Conservation (phyloP, 257 asterid species). For the Gentiana dahurica region DNA sequence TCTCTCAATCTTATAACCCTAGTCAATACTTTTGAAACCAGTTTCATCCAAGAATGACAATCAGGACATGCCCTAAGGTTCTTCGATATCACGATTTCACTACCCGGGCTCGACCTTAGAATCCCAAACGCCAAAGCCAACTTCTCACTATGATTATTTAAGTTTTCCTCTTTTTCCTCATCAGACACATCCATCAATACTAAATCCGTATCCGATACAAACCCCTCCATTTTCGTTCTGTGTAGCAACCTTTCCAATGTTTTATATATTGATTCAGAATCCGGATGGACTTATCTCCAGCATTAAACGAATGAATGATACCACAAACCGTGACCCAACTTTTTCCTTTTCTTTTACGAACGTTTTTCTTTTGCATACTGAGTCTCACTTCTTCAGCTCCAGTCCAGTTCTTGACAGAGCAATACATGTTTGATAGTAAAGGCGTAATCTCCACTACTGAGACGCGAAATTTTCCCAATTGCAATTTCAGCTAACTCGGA, state of each 20-base stretch:
- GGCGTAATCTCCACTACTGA: conserved; percentile 56
- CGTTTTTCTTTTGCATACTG: conserved; percentile 42
- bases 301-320: conserved; percentile 46
- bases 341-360: conserved; percentile 52
- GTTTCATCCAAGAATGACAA: conserved; percentile 73
- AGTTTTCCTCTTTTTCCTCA: conserved; percentile 75
- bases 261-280: conserved; percentile 40
- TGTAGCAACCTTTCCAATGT: conserved; percentile 40
- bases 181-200: conserved; percentile 82
- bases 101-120: conserved; percentile 58
- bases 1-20: conserved; percentile 67
- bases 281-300: conserved; percentile 58
- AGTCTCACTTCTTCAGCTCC: conserved; percentile 46
- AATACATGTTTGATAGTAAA: conserved; percentile 61
- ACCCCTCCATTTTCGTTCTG: conserved; percentile 51
- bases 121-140: conserved; percentile 63
- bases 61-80: conserved; percentile 71
- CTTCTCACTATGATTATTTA: conserved; percentile 66
- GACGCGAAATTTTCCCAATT: conserved; percentile 35
- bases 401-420: conserved; percentile 52
- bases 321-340: conserved; percentile 65
- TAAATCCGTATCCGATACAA: conserved; percentile 27
- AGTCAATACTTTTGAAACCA: conserved; percentile 47
- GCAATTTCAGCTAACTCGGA: conserved; percentile 44
- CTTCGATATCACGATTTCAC: conserved; percentile 47